These are phyloP conservation scores for Quercus cerris DNA, from an alignment of 306 rosid species.

Conservation along the genomic window DNA sequence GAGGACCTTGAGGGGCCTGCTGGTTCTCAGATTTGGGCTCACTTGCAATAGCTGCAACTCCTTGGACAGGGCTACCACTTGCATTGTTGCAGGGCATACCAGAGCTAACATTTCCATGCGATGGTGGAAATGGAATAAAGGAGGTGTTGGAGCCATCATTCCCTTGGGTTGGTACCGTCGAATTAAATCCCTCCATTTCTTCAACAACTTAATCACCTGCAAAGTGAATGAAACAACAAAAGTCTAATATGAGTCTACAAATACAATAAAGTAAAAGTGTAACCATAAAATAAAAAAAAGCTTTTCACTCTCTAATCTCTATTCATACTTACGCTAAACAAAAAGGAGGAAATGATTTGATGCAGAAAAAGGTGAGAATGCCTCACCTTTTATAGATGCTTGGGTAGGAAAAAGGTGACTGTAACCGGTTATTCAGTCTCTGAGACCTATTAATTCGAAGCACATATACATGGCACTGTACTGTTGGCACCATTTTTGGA, in stretches of 20 bases:
- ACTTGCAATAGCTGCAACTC: too few relatives aligned
- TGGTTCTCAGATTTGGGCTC: neutral
- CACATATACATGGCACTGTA: neutral
- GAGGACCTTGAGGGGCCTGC: neutral
- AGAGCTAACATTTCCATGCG: neutral
- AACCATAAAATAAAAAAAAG: too few relatives aligned
- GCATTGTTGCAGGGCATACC: too few relatives aligned
- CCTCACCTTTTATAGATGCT: too few relatives aligned
- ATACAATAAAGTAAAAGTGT: too few relatives aligned
- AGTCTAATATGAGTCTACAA: neutral
- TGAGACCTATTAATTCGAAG: too few relatives aligned
- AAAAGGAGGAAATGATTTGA: too few relatives aligned
- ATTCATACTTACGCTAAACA: too few relatives aligned
- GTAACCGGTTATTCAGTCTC: too few relatives aligned
- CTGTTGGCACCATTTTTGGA: neutral
- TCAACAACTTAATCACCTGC: neutral
- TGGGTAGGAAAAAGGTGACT: too few relatives aligned
- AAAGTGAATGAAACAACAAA: neutral
- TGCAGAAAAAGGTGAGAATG: too few relatives aligned
- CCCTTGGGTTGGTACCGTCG: neutral
- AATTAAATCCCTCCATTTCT: constrained; percentile 3
- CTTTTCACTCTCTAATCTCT: too few relatives aligned
- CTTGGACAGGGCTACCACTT: neutral
- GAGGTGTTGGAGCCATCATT: neutral
- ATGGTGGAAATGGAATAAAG: neutral